These are phyloP conservation scores for Leccinellum luteum DNA, from an alignment of 768 basidiomycete species.

Conservation along the genomic window DNA sequence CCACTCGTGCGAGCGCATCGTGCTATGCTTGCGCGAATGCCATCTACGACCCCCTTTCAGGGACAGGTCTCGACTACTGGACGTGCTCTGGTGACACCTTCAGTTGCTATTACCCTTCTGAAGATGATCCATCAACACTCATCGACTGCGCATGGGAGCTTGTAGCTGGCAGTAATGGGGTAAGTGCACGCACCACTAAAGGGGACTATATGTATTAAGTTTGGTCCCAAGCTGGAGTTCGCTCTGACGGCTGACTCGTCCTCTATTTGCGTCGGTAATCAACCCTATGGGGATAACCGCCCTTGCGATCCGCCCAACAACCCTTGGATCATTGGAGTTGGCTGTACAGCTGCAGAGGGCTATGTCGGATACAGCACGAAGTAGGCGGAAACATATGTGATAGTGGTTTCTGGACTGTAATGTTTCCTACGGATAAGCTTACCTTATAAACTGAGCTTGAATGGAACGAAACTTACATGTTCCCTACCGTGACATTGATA, in stretches of 20 bases:
- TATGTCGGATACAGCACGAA: not conserved
- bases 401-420: too few species aligned
- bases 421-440: too few species aligned
- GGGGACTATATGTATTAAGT: not conserved
- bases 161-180: not conserved
- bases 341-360: not conserved
- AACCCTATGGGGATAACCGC: constrained; percentile 1
- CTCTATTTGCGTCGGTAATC: not conserved
- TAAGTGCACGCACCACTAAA: not conserved
- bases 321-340: not conserved
- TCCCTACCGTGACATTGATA: too few species aligned
- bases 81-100: constrained; percentile 7
- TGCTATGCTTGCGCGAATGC: constrained; percentile 4
- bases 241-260: constrained; percentile 1
- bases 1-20: not conserved
- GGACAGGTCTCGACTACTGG: constrained; percentile 9
- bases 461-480: too few species aligned
- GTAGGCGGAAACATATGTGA: not conserved
- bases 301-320: constrained; percentile 1
- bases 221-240: not conserved
- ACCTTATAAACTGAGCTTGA: too few species aligned
- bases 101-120: constrained; percentile 12
- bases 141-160: constrained; percentile 1
- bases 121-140: constrained; percentile 10
- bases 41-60: constrained; percentile 1